Base-by-base conservation (phyloP, 805 yeast genomes). In the Priceomyces castillae region DNA sequence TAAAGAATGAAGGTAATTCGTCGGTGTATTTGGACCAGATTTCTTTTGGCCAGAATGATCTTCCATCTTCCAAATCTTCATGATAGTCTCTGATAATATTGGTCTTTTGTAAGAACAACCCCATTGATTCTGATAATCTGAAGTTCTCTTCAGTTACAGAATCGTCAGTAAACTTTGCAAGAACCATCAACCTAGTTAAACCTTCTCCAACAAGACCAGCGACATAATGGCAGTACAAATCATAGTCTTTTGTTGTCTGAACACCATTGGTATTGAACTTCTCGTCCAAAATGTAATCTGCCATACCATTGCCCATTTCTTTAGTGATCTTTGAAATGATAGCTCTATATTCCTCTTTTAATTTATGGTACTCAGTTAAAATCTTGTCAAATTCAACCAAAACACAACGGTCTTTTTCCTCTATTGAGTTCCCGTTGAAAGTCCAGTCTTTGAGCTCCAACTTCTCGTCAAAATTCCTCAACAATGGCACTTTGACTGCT, bases 151-250 rank as follows among this genome's bases (percentile, higher is more conserved):
- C 59, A 35, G 82, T 64, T 19, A 72, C 71, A 18, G 53, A 55
- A 1, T 70, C 61, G 43, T 81, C 78, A 31, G 86, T 86, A 58
- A 87, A 89, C 12, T 73, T 62, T 20, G 97, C 95, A 34, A 81
- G 73, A 15, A 86, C 84, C 55, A 89, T 80, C 64, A 94, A 72
- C 49, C 85, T 78, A 9, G 98, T 90, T 53, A 90, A 73, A 2
- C 99, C 99, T 59, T 90, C 97, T 44, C 99, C 99, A 33, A 94
- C 98, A 41, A 94, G 74, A 2, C 99, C 99, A 1, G 99, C 99
- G 46, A 94, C 99, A 58, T 90, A 88, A 67, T 90, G 90, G 67
- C 99, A 94, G 71, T 94, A 94, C 48, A 84, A 73, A 61, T 94
- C 90, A 61, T 86, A 94, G 59, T 90, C 98, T 47, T 77, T 72